Percentiles rank a stretch among this genome's conserved stretches.
phyloP scores from a whole-genome alignment of 139 green algal species.

The Micractinium sp. region DNA sequence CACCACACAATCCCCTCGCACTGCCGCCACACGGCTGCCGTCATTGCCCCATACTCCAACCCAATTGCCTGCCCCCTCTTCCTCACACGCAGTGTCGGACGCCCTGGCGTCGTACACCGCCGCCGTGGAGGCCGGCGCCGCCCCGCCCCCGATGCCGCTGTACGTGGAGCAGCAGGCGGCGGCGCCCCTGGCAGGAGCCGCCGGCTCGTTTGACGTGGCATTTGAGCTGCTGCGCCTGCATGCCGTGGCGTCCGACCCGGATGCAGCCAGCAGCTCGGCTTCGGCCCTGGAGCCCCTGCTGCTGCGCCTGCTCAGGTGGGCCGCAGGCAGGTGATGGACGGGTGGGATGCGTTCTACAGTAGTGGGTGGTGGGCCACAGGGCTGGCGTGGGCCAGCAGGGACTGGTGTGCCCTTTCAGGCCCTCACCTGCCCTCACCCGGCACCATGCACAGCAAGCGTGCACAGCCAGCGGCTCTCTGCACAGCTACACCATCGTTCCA shows the following conservation, averaged over 20 bases:
- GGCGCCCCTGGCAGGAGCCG: background rate
- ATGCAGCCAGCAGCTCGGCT: background rate
- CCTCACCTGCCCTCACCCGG: too few species aligned
- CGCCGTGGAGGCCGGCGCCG: background rate
- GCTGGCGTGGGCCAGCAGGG: too few species aligned
- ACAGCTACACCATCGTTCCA: too few species aligned
- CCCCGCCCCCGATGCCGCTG: constrained; percentile 49
- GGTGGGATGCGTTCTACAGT: too few species aligned
- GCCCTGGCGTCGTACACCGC: constrained; percentile 28
- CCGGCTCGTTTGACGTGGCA: constrained; percentile 55
- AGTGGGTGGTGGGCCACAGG: too few species aligned
- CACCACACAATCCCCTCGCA: background rate
- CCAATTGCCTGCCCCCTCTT: too few species aligned
- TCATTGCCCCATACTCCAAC: background rate
- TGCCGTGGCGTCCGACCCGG: constrained; percentile 23
- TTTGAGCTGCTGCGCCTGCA: constrained; percentile 79
- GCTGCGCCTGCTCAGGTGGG: constrained; percentile 31
- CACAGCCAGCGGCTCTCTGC: too few species aligned
- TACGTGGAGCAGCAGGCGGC: constrained; percentile 52
- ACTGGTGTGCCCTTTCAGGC: too few species aligned
- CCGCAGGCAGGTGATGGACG: background rate
- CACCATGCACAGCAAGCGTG: too few species aligned
- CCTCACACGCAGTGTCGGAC: background rate
- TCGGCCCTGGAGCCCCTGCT: constrained; percentile 36
- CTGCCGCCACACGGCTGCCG: background rate